Conservation (phyloP, 2,329 filamentous ascomycete species). For the Scedosporium minutisporum region DNA sequence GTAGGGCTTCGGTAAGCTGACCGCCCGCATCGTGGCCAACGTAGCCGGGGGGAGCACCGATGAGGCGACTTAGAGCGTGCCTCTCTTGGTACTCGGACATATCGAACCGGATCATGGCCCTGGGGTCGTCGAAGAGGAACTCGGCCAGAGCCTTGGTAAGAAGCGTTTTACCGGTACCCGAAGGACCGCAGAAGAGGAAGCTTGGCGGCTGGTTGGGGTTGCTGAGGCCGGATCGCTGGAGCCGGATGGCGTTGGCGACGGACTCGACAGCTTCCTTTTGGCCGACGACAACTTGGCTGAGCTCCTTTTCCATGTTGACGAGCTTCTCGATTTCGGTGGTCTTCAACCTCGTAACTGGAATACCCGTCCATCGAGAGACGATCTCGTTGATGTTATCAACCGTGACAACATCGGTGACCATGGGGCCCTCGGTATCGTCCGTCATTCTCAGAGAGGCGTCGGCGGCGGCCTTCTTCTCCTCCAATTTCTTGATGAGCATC, state of each 20-base stretch:
- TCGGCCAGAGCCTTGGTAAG: constrained; percentile 95
- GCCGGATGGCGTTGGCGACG: constrained; percentile 89
- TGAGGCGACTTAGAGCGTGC: constrained; percentile 92
- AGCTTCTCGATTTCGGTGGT: constrained; percentile 97
- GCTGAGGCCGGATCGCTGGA: constrained; percentile 85
- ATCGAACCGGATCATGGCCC: constrained; percentile 97
- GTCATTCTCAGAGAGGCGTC: constrained; percentile 58
- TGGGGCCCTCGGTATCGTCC: constrained; percentile 54
- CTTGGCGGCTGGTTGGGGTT: constrained; percentile 96
- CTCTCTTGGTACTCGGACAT: constrained; percentile 99
- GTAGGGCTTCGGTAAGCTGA: constrained; percentile 88
- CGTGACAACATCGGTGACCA: constrained; percentile 88
- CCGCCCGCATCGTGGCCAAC: constrained; percentile 94
- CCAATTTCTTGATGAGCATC: constrained; percentile 67
- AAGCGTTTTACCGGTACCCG: constrained; percentile 94
- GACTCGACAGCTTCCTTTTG: constrained; percentile 89
- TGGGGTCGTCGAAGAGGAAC: constrained; percentile 94
- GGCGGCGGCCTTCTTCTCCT: constrained; percentile 67
- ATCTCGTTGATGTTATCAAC: constrained; percentile 99
- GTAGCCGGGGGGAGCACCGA: constrained; percentile 92
- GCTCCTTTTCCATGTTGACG: constrained; percentile 87
- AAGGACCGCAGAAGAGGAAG: constrained; percentile 98
- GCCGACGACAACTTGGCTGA: constrained; percentile 78
- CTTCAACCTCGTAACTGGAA: constrained; percentile 86
- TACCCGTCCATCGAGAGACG: constrained; percentile 94